Evolutionary conservation across 2,329 filamentous ascomycete species (phyloP).

Genomic region (Fusarium keratoplasticum): DNA sequence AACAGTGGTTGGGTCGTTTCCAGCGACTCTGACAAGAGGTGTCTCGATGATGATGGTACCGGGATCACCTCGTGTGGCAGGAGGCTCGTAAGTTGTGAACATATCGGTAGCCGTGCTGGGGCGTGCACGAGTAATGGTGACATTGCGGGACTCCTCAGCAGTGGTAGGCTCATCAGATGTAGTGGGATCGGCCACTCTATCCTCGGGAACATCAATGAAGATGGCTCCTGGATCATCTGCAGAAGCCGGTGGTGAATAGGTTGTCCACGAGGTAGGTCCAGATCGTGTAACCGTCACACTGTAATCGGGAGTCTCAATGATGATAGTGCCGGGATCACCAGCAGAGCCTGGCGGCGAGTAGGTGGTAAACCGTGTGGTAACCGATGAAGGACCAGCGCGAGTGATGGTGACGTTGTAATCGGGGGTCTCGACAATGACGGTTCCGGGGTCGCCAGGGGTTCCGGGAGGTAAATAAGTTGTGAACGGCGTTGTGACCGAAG

Average conservation of each 20-base stretch:
- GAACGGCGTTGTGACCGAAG: neutral
- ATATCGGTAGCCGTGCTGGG: constrained; percentile 25
- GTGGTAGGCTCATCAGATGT: neutral
- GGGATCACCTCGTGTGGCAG: constrained; percentile 25
- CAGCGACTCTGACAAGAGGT: constrained; percentile 5
- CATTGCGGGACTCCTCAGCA: constrained; percentile 3
- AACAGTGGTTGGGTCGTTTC: neutral
- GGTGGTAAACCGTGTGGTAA: neutral
- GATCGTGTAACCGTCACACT: constrained; percentile 1
- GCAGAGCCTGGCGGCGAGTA: constrained; percentile 13
- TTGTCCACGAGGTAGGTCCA: neutral
- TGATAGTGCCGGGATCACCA: constrained; percentile 28
- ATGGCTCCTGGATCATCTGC: neutral
- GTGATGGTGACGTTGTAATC: constrained; percentile 23
- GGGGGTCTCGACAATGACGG: constrained; percentile 8
- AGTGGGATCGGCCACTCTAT: neutral
- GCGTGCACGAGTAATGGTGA: constrained; percentile 22
- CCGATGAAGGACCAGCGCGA: neutral
- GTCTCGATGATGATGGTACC: constrained; percentile 19
- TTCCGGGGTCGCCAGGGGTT: neutral
- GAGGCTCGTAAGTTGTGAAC: constrained; percentile 25
- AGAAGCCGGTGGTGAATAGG: neutral
- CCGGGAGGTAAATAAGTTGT: constrained; percentile 1
- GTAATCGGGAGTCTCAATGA: constrained; percentile 22
- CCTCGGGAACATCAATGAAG: neutral